Evolutionary conservation across 768 basidiomycete species (phyloP), one percentile per base, ranked within the genome.

Genomic region (Suillus hirtellus): DNA sequence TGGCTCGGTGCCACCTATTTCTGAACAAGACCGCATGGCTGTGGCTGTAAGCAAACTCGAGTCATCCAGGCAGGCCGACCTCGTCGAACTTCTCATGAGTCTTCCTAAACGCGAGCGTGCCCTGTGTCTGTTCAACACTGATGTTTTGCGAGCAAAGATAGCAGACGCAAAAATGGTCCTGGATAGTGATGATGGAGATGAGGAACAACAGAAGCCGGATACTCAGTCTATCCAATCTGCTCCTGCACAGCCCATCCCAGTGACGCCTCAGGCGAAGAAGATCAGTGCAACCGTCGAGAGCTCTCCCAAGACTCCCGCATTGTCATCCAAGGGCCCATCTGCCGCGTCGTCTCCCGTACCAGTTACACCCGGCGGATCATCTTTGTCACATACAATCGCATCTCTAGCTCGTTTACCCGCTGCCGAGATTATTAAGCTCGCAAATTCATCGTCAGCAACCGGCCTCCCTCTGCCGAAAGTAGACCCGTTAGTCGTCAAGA

Each of bases 101-200:
- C 81, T 96, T 19, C 88, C 91, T 1, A 96, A 95, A 76, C 86
- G 90, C 64, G 95, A 96, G 67, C 86, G 94, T 15, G 93, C 93
- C 0, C 84, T 96, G 86, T 95, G 94, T 76, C 79, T 96, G 46
- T 96, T 96, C 81, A 96, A 94, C 66, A 80, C 81, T 14, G 93
- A 95, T 68, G 83, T 93, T 35, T 80, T 96, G 31, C 82, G 87
- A 59, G 81, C 78, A 24, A 96, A 96, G 78, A 78, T 96, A 21
- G 83, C 83, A 1, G 93, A 95, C 67, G 95, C 95, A 17, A 91
- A 89, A 77, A 79, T 84, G 69, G 89, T 96, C 24, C 74, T 96
- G 63, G 91, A 93, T 47, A 88, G 85, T 65, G 86, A 87, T 8
- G 89, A 88, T 34, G 86, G 76, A 14, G 85, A 85, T 17, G 82